A percentile compares a stretch with the other conserved stretches of the same genome.
Conservation (phyloP, 192 early-diverging fungal genomes). For the Dispira simplex region DNA sequence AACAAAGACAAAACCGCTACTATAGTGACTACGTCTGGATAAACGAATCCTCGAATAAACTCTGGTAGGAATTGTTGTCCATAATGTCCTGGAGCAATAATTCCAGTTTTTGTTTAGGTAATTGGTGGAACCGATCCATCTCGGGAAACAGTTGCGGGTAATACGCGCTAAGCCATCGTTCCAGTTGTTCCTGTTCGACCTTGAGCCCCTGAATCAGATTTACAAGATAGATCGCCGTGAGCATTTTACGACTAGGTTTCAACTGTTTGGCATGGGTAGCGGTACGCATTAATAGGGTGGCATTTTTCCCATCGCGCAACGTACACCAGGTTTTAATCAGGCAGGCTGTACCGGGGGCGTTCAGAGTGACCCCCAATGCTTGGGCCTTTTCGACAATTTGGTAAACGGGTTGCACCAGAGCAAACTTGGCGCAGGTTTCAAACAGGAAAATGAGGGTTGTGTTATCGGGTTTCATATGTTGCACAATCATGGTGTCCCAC, state of each 20-base stretch:
- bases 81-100: no score
- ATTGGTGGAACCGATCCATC: constrained; percentile 1
- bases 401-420: neutral
- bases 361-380: neutral
- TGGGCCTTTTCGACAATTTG: neutral
- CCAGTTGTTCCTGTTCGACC: neutral
- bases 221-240: constrained; percentile 1
- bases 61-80: no score
- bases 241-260: constrained; percentile 1
- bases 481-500: neutral
- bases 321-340: neutral
- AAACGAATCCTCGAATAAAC: no score
- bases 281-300: neutral
- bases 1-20: no score
- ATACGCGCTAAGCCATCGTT: neutral
- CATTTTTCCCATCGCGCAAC: neutral
- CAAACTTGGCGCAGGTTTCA: constrained; percentile 6
- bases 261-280: neutral
- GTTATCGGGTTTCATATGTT: neutral
- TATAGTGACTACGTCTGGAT: no score
- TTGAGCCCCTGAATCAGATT: neutral
- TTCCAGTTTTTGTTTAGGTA: neutral
- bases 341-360: neutral
- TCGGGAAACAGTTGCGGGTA: constrained; percentile 3
- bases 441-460: constrained; percentile 7